Percentiles rank a stretch among this genome's conserved stretches.
These are phyloP conservation scores for Avena sativa DNA, from an alignment of 176 grass and related monocot genomes.

Conservation along the genomic window DNA sequence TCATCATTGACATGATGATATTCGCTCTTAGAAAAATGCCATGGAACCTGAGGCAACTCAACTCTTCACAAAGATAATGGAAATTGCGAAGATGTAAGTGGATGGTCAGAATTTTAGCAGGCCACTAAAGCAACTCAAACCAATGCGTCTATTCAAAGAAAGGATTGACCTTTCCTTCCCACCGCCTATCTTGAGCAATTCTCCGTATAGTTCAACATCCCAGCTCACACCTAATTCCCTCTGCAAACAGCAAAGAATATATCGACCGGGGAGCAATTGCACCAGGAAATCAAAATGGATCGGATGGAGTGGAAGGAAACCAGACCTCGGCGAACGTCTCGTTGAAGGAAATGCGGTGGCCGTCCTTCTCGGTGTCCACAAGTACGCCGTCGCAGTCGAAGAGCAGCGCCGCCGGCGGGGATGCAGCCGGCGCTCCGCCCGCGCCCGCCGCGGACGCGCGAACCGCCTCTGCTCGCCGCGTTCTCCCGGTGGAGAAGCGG, in stretches of 20 bases:
- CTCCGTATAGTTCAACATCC: slow-evolving; percentile 87
- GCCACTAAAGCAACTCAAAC: not conserved
- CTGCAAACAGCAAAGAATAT: slow-evolving; percentile 55
- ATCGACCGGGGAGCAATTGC: not conserved
- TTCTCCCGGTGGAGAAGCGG: not conserved
- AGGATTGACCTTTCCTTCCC: slow-evolving; percentile 86
- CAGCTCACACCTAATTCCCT: slow-evolving; percentile 86
- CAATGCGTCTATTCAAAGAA: too few species aligned
- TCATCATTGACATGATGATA: slow-evolving; percentile 5
- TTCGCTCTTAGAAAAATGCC: not conserved
- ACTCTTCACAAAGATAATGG: not conserved
- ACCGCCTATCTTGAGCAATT: slow-evolving; percentile 94
- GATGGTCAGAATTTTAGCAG: not conserved
- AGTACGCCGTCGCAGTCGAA: slow-evolving; percentile 98
- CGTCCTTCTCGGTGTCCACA: slow-evolving; percentile 96
- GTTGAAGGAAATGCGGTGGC: slow-evolving; percentile 95
- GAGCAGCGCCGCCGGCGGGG: slow-evolving; percentile 70
- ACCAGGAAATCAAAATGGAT: not conserved
- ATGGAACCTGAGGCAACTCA: not conserved
- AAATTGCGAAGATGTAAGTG: slow-evolving; percentile 7
- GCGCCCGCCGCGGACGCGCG: not conserved
- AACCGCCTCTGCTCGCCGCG: not conserved
- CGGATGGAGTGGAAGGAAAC: not conserved
- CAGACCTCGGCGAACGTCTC: slow-evolving; percentile 89
- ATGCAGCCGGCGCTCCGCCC: not conserved